Evolutionary conservation across 768 basidiomycete species (phyloP), one percentile per base, ranked within the genome.

Genomic region (Crassisporium funariophilum): DNA sequence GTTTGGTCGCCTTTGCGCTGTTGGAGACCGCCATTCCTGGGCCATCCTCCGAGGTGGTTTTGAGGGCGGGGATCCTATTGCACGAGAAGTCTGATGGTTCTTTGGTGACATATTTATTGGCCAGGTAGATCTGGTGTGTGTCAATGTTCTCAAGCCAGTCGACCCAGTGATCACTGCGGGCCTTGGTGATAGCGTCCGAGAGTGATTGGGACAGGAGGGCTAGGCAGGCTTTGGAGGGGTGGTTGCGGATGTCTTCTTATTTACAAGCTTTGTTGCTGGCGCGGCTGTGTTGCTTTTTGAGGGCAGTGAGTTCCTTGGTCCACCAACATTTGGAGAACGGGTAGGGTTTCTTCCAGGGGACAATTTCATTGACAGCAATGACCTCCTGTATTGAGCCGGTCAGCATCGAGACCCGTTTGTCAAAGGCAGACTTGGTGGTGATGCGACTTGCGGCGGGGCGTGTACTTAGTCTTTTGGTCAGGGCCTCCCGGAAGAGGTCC

Each of bases 401-500:
- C 13, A 29, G 27, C 27, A 7, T 7, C 13, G 7, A 13, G 27
- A 7, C 27, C 27, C 7, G 8, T 29, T 29, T 29, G 27, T 7
- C 13, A 29, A 7, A 13, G 27, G 13, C 7, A 13, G 7, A 7
- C 27, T 29, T 13, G 13, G 27, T 13, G 13, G 27, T n/a, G 13
- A 13, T 29, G 27, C 7, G 27, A 7, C 27, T 7, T 29, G 7
- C 8, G 27, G 27, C 27, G 7, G 27, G 27, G 27, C 8, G 13
- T 7, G 27, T 7, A 29, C 13, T 29, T 7, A 29, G 27, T 7
- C 27, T 7, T 7, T 29, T 13, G 7, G 7, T 7, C 8, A 29
- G 27, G 27, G 27, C 27, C 35, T 49, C 48, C n/a, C 47, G 44
- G 43, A 68, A 29, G 27, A 29, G 13, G 27, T 29, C 27, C 27